Conservation (phyloP, 164 flowering plant genomes). For the Vitis amurensis region DNA sequence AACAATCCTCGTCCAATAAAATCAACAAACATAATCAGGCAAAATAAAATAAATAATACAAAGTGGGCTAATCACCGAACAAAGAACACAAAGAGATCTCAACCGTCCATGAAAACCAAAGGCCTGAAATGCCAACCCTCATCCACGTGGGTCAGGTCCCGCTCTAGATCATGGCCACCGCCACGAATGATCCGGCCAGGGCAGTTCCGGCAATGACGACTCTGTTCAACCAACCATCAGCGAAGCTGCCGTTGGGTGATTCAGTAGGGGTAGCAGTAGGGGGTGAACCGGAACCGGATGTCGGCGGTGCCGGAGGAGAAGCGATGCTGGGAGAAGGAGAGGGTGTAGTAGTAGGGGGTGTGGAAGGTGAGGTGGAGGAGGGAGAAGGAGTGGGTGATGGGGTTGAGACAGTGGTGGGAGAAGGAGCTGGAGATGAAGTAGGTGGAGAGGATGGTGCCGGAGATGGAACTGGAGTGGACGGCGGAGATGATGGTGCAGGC, state of each 20-base stretch:
- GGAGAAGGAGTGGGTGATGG: constrained; percentile 24
- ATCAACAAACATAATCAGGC: background rate
- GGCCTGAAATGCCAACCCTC: constrained; percentile 9
- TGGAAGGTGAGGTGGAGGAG: background rate
- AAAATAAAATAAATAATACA: constrained; percentile 2
- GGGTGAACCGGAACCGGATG: too few relatives aligned
- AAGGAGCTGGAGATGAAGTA: too few relatives aligned
- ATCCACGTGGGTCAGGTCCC: constrained; percentile 10
- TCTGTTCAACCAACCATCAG: constrained; percentile 16
- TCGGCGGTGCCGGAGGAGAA: too few relatives aligned
- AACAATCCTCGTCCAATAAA: constrained; percentile 6
- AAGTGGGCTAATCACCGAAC: background rate
- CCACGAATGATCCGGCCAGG: constrained; percentile 20
- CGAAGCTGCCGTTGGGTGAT: constrained; percentile 10
- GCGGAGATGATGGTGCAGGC: constrained; percentile 3
- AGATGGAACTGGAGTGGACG: constrained; percentile 18
- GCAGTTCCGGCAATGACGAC: constrained; percentile 27
- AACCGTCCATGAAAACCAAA: constrained; percentile 10
- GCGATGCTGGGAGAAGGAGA: too few relatives aligned
- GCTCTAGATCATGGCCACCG: constrained; percentile 22
- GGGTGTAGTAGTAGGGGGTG: too few relatives aligned
- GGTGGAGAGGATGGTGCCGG: constrained; percentile 19
- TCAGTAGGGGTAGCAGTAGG: background rate
- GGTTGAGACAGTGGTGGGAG: background rate
- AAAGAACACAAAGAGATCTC: constrained; percentile 12